Conservation (phyloP, 2,329 filamentous ascomycete species). For the Fusarium nisikadoi region DNA sequence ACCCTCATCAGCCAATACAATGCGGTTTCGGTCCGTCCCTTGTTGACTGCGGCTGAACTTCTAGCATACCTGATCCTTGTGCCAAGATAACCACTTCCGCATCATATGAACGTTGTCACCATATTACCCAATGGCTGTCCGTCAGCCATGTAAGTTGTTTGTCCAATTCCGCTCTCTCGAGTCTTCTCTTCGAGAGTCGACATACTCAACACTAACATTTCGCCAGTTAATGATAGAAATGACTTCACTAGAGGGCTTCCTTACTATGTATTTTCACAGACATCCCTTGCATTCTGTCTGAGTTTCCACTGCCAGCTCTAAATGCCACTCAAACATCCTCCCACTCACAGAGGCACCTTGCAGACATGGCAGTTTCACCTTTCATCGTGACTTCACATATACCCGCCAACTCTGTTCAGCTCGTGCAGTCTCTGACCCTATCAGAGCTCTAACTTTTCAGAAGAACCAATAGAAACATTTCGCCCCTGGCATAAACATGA, state of each 20-base stretch:
- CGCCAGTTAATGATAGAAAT: not conserved
- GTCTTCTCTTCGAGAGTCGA: not conserved
- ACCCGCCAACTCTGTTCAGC: conserved; percentile 34
- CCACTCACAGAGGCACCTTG: not conserved
- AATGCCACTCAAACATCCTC: not conserved
- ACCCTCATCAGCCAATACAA: conserved; percentile 3
- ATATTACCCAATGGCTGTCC: not conserved
- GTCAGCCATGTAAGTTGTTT: not conserved
- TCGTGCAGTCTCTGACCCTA: conserved; percentile 22
- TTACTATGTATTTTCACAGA: rapidly evolving
- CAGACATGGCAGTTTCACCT: conserved; percentile 32
- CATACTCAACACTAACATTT: not conserved
- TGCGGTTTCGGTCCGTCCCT: conserved; percentile 34
- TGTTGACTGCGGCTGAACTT: conserved; percentile 25
- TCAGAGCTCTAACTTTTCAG: not conserved
- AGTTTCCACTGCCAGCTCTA: not conserved
- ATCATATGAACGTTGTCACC: not conserved
- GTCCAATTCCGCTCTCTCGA: not conserved
- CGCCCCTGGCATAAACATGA: conserved; percentile 26
- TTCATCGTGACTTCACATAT: conserved; percentile 20
- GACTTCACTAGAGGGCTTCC: not conserved
- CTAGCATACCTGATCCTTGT: not conserved
- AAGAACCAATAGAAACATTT: conserved; percentile 20
- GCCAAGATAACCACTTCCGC: not conserved
- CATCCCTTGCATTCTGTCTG: rapidly evolving